Conservation (phyloP, 2,329 filamentous ascomycete genomes). For the Nannizziopsis arthrosporioides region DNA sequence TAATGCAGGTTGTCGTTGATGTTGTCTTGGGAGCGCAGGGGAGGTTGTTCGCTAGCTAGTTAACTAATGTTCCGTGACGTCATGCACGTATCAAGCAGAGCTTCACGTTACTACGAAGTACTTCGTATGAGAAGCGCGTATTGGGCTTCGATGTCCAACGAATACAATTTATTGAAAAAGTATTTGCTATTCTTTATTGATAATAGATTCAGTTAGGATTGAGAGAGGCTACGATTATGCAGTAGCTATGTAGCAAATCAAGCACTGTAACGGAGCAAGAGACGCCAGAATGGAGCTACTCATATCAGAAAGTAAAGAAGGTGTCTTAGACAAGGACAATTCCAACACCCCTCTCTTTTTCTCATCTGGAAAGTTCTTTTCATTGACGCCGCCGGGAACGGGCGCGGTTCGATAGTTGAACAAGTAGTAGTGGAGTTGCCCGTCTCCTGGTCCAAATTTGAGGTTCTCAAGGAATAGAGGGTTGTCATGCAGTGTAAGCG, state of each 20-base stretch:
- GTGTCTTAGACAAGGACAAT: slow-evolving; percentile 61
- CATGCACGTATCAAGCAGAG: neutral
- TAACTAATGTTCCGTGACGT: slow-evolving; percentile 3
- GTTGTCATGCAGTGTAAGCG: slow-evolving; percentile 86
- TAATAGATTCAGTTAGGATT: no score
- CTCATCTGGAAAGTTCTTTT: slow-evolving; percentile 64
- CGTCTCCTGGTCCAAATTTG: slow-evolving; percentile 89
- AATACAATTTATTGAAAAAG: no score
- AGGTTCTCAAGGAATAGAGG: slow-evolving; percentile 84
- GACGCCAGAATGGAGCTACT: no score
- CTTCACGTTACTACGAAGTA: no score
- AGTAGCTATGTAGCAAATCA: no score
- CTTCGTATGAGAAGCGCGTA: no score
- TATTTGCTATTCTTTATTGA: no score
- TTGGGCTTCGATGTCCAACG: no score
- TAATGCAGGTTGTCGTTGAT: slow-evolving; percentile 2
- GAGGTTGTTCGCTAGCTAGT: no score
- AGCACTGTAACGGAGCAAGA: no score
- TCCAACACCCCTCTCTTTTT: slow-evolving; percentile 75
- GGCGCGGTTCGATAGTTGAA: slow-evolving; percentile 89
- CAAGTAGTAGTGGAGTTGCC: slow-evolving; percentile 89
- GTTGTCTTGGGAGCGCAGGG: slow-evolving; percentile 7
- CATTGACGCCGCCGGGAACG: slow-evolving; percentile 76
- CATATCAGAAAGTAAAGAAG: neutral
- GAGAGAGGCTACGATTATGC: no score